Base-by-base conservation (phyloP, 305 asterid genomes). In the Solanum chacoense region DNA sequence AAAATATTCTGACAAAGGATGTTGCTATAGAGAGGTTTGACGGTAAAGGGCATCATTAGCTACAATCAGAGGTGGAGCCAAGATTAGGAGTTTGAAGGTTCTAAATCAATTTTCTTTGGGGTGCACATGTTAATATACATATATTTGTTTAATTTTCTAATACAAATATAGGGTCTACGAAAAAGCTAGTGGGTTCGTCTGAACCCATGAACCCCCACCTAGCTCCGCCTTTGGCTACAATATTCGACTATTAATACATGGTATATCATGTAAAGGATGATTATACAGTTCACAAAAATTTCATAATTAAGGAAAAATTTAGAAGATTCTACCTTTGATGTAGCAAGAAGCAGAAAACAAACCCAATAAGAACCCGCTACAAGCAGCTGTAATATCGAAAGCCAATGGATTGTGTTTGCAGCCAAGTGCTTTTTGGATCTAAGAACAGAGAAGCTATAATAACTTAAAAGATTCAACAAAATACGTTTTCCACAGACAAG, bases 341-440 rank as follows among this genome's bases (percentile, higher is more conserved):
- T 95, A 89, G 90, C 95, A 94, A 89, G 98, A 92, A 67, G 98
- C 98, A 74, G 98, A 94, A 86, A 95, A 94, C 84, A 96, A 93
- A 88, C 98, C 98, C 90, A 94, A 87, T 31, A 95, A 81, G 83
- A 96, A 96, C 81, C 98, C 98, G 86, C 96, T 96, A 91, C 98
- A 95, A 37, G 98, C 98, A 89, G 98, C 97, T 9, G 96, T 95
- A 84, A 96, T 96, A 89, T 95, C 98, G 55, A 91, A 96, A 59
- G 98, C 91, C 90, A 96, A 84, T 45, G 98, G 98, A 89, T 93
- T 92, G 80, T 84, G 91, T 89, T 93, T 96, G 92, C 98, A 96
- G 84, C 98, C 98, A 86, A 94, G 96, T 10, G 94, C 95, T 87
- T 91, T 94, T 90, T 90, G 96, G 90, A 96, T 94, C 98, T 95